Base-by-base conservation (phyloP, 169 alveolate species). In the Miamiensis avidus region DNA sequence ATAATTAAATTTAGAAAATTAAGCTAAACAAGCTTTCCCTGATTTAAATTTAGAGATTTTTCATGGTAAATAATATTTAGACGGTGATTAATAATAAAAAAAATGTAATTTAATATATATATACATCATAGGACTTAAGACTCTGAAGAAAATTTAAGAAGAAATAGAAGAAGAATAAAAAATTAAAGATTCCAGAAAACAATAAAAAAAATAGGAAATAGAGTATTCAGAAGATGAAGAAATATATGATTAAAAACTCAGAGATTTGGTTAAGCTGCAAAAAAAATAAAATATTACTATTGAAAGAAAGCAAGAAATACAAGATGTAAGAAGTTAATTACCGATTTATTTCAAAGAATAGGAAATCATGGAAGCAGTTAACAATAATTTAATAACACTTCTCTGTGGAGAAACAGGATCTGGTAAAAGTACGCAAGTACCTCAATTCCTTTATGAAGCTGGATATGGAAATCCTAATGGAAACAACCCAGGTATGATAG, bases 381-480 rank as follows among this genome's bases (percentile, higher is more conserved):
- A 93, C 29, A 94, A 96, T 75, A 94, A 96, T 74, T 91, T 95
- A 72, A 94, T 98, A 28, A 94, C 98, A 0, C 90, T 97, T 49
- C 92, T 98, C 15, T 95, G 97, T 82, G 99, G 99, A n/a, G 98
- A 96, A 84, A 98, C 99, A 0, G 99, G 99, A 0, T 95, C 98
- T 79, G 99, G 99, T 4, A 97, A 97, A 87, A 91, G 96, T 78
- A 94, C 98, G 0, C 90, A 96, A 89, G 88, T 95, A 65, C 97
- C 97, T 34, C 89, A 94, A 87, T 91, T 96, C 82, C 76, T 96
- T 29, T 92, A 90, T 81, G 96, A 94, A 76, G 82, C 87, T 30
- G 95, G 95, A 20, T 93, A 88, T 32, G 83, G 94, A 1, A 89
- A 90, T 65, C 20, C 75, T 29, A 74, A 82, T 49, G 83, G 89